Base-by-base conservation (phyloP, 148 eudicot genomes). In the Talinum fruticosum region DNA sequence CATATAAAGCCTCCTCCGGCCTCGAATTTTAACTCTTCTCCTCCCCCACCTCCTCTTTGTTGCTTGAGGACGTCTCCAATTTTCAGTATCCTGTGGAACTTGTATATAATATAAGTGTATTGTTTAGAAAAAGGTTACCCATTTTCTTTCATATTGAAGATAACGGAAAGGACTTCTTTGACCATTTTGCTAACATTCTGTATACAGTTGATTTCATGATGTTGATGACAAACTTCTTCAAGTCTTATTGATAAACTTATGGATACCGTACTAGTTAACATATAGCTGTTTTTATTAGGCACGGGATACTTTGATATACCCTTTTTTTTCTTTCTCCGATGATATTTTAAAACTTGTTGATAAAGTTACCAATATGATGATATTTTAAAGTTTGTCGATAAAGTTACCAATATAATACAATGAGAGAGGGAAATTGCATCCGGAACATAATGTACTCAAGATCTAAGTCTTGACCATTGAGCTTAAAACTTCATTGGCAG, bases 1-100 rank as follows among this genome's bases (percentile, higher is more conserved):
- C 78, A 69, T 85, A 66, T 93, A 28, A 73, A 68, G 66, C 44
- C 44, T 28, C 57, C 57, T 26, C 75, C 36, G 32, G 57, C 32
- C 15, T 66, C 72, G 8, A 23, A 18, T 26, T 26, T 26, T 62
- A 62, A 35, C 28, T 30, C 26, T 32, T 62, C 45, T 41, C 45
- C 28, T 8, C 24, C 19, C 29, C 28, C 5, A 6, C 33, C 18
- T 18, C n/a, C 28, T 73, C 16, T 75, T 54, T 47, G 30, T 34
- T 19, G 6, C 28, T 30, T 24, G 24, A 30, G 61, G 41, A 75
- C 32, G 75, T 80, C 28, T 75, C 69, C 64, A 30, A 18, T 26
- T 76, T 71, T 76, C 28, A 10, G 15, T 70, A 45, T 64, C 26
- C 51, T 62, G 49, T 47, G 49, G 61, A 80, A 34, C 51, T 76